Percentiles rank a stretch among this genome's conserved stretches.
Evolutionary conservation across 176 grass and related monocot genomes (phyloP).

Genomic region (Triticum urartu): DNA sequence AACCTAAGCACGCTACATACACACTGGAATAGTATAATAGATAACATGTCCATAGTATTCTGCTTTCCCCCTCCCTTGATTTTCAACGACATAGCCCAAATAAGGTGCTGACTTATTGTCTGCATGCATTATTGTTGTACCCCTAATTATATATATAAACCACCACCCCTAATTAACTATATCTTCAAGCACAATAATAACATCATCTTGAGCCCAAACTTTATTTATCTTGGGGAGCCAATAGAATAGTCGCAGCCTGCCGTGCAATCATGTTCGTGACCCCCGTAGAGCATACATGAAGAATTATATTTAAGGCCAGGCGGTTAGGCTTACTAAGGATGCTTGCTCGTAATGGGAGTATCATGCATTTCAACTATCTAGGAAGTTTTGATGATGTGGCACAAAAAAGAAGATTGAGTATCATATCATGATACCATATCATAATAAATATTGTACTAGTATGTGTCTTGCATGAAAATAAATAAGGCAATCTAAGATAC

Average conservation of each 20-base stretch:
- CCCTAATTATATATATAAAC: not conserved
- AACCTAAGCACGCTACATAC: constrained; percentile 20
- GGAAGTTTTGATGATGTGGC: too few relatives aligned
- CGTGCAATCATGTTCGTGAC: constrained; percentile 5
- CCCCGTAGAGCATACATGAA: not conserved
- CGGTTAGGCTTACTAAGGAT: too few relatives aligned
- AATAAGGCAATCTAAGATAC: too few relatives aligned
- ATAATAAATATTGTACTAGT: too few relatives aligned
- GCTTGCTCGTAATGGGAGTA: too few relatives aligned
- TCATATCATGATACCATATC: too few relatives aligned
- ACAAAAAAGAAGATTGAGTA: too few relatives aligned
- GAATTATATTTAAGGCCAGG: constrained; percentile 18
- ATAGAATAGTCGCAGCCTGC: not conserved
- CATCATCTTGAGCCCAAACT: not conserved
- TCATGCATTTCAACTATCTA: too few relatives aligned
- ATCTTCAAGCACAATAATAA: not conserved
- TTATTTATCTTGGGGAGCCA: not conserved
- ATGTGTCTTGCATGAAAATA: too few relatives aligned
- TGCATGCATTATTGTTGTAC: not conserved
- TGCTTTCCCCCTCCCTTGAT: not conserved
- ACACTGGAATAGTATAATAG: not conserved
- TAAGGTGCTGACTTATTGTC: constrained; percentile 33
- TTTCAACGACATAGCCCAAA: not conserved
- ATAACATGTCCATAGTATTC: not conserved
- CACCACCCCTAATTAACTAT: not conserved